Percentiles rank a stretch among this genome's conserved stretches.
These are phyloP conservation scores for Zoysia japonica DNA, from an alignment of 176 grass and related monocot genomes.

Conservation along the genomic window DNA sequence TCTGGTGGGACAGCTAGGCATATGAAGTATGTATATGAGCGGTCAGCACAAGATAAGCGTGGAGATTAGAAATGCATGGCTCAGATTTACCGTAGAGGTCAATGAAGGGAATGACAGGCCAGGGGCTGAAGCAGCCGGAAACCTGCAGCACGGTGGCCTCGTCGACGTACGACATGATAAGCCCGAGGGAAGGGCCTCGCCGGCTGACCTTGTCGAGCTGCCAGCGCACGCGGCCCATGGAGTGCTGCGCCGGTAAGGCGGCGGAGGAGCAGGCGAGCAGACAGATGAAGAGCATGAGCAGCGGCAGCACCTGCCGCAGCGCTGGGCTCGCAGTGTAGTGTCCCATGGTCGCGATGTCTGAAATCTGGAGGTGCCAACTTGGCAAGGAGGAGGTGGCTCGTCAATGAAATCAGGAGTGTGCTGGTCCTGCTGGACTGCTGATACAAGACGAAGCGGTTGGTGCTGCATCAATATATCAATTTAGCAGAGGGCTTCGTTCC, in stretches of 20 bases:
- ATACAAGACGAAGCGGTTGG: too few species aligned
- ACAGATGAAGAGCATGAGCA: constrained; percentile 29
- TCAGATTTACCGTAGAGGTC: constrained; percentile 66
- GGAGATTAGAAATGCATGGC: constrained; percentile 8
- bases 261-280: constrained; percentile 13
- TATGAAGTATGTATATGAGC: not conserved
- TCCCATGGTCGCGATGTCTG: constrained; percentile 44
- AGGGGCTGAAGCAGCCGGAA: constrained; percentile 64
- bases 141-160: constrained; percentile 64
- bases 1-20: not conserved
- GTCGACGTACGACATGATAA: constrained; percentile 75
- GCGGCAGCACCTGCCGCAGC: not conserved
- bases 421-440: too few species aligned
- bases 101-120: constrained; percentile 50
- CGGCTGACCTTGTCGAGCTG: constrained; percentile 50
- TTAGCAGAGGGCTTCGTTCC: too few species aligned
- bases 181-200: constrained; percentile 49
- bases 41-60: not conserved
- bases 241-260: constrained; percentile 24
- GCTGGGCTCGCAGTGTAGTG: not conserved
- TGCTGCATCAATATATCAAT: too few species aligned
- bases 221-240: constrained; percentile 29
- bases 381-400: not conserved
- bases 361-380: not conserved
- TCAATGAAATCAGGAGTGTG: not conserved